Conservation (phyloP, 2,329 filamentous ascomycete species). For the Aspergillus sp. region DNA sequence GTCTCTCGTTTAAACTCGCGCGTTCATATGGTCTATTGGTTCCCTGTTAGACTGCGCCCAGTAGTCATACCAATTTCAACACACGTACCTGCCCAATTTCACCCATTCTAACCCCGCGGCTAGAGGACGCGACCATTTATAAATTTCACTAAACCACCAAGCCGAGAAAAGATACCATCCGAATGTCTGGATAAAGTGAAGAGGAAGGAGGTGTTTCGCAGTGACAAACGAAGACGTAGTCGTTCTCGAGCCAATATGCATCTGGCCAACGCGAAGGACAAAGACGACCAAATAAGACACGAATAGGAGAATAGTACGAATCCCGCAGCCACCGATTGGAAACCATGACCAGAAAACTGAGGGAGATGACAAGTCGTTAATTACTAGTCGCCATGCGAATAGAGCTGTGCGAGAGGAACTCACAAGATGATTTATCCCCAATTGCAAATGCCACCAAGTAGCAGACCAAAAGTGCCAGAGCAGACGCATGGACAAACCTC, state of each 20-base stretch:
- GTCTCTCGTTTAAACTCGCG: slow-evolving; percentile 72
- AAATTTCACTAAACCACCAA: slow-evolving; percentile 70
- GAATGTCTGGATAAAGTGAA: slow-evolving; percentile 60
- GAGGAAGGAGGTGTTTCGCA: slow-evolving; percentile 50
- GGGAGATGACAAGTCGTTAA: not conserved
- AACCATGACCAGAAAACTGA: slow-evolving; percentile 80
- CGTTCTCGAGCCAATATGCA: slow-evolving; percentile 66
- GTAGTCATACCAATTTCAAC: not conserved
- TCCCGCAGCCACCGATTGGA: slow-evolving; percentile 64
- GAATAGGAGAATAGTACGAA: slow-evolving; percentile 69
- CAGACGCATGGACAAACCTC: slow-evolving; percentile 71
- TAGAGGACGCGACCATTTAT: slow-evolving; percentile 60
- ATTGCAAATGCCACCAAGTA: slow-evolving; percentile 65
- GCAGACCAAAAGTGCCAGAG: slow-evolving; percentile 60
- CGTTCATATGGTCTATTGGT: slow-evolving; percentile 51
- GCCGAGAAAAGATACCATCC: slow-evolving; percentile 71
- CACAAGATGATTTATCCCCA: slow-evolving; percentile 61
- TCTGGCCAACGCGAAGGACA: slow-evolving; percentile 75
- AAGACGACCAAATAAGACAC: slow-evolving; percentile 68
- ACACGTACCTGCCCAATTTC: slow-evolving; percentile 55
- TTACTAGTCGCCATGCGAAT: not conserved
- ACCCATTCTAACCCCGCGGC: slow-evolving; percentile 62
- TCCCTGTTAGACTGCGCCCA: slow-evolving; percentile 1
- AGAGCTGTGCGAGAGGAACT: slow-evolving; percentile 24
- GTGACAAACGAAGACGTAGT: slow-evolving; percentile 60